Conservation (phyloP, 2,329 filamentous ascomycete species). For the Venturiaceae sp. region DNA sequence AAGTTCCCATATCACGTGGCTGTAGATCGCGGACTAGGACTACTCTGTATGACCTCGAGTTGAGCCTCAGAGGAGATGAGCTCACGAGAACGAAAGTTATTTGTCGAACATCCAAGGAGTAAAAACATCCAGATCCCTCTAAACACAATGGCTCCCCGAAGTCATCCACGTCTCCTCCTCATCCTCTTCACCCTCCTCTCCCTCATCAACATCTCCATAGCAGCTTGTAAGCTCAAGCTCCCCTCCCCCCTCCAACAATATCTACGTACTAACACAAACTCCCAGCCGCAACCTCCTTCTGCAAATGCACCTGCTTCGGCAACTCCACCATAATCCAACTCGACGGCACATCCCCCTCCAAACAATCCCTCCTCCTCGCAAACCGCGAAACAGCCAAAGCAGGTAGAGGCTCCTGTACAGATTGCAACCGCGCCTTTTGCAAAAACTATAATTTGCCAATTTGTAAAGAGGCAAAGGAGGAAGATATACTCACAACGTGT, state of each 20-base stretch:
- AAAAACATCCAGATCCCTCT: neutral
- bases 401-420: conserved; percentile 43
- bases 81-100: neutral
- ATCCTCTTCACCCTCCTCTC: conserved; percentile 15
- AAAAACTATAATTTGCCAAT: conserved; percentile 51
- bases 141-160: neutral
- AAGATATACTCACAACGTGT: conserved; percentile 56
- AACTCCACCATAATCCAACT: conserved; percentile 61
- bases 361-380: neutral
- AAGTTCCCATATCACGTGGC: too few species aligned
- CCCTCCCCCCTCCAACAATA: neutral
- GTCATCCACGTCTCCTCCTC: neutral
- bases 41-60: too few species aligned
- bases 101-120: neutral
- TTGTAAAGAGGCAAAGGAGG: conserved; percentile 51
- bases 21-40: neutral
- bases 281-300: conserved; percentile 51
- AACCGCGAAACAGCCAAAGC: conserved; percentile 10
- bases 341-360: conserved; percentile 29
- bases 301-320: conserved; percentile 61
- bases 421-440: conserved; percentile 60
- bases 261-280: neutral
- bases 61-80: too few species aligned
- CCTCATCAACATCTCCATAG: conserved; percentile 28
- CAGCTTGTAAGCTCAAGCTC: conserved; percentile 17